phyloP scores from a whole-genome alignment of 345 rosid genomes.

The Schrenkiella parvula region DNA sequence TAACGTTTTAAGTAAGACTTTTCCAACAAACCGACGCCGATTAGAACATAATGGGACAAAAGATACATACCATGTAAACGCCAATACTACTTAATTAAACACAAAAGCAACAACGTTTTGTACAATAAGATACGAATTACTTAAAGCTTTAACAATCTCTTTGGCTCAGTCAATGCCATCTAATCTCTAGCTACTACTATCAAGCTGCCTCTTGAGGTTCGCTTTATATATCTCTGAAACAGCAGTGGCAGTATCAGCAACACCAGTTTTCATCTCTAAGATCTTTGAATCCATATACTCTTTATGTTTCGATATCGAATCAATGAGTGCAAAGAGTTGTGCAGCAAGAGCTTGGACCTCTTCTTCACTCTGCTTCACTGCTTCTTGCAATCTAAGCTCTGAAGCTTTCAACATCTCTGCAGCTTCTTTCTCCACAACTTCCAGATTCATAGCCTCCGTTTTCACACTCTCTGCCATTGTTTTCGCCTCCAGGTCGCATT shows the following conservation, averaged over 20 bases:
- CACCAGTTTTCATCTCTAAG: constrained; percentile 44
- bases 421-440: constrained; percentile 66
- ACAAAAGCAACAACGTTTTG: neutral
- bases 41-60: neutral
- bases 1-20: too few relatives aligned
- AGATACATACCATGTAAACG: neutral
- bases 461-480: constrained; percentile 51
- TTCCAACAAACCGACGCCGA: neutral
- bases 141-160: neutral
- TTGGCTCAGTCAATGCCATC: constrained; percentile 2
- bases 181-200: neutral
- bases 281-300: constrained; percentile 56
- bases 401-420: constrained; percentile 54
- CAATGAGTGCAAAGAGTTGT: constrained; percentile 55
- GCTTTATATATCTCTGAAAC: constrained; percentile 45
- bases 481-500: constrained; percentile 59
- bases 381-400: constrained; percentile 52
- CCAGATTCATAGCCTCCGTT: constrained; percentile 47
- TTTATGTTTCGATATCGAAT: constrained; percentile 62
- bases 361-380: constrained; percentile 48
- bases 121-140: neutral
- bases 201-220: constrained; percentile 13
- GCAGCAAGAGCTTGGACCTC: constrained; percentile 49
- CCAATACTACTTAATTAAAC: neutral
- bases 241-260: constrained; percentile 45